Conservation (phyloP, 1,284 basidiomycete species). For the Porogramme epimiltina region DNA sequence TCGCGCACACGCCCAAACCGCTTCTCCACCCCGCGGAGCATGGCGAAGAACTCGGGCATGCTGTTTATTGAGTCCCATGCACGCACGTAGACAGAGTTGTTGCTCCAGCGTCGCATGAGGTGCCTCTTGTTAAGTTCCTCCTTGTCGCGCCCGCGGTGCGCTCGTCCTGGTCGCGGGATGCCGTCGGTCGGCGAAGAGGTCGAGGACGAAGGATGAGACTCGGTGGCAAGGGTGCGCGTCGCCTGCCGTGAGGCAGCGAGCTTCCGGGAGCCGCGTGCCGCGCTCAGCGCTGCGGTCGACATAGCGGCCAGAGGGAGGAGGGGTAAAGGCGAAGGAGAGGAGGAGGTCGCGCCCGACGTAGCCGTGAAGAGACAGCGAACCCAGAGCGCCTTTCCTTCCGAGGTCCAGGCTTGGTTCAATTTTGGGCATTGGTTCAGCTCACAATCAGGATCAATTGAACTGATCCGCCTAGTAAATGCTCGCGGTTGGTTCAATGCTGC, state of each 20-base stretch:
- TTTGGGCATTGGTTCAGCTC: neutral
- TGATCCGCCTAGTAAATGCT: too few relatives aligned
- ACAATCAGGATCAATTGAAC: too few relatives aligned
- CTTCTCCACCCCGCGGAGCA: constrained; percentile 55
- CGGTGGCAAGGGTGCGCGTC: neutral
- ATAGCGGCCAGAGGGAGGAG: neutral
- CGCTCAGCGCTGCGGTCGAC: neutral
- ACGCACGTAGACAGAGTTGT: constrained; percentile 36
- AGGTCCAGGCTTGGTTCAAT: too few relatives aligned
- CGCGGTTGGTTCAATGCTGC: too few relatives aligned
- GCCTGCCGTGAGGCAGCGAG: neutral
- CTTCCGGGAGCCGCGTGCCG: neutral
- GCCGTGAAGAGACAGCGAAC: neutral
- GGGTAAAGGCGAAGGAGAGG: neutral
- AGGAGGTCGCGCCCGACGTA: neutral
- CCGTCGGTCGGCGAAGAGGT: neutral
- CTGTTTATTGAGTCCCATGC: constrained; percentile 40
- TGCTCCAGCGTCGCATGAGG: too few relatives aligned
- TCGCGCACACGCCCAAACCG: constrained; percentile 56
- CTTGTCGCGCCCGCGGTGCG: neutral
- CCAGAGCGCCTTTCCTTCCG: neutral
- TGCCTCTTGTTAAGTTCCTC: too few relatives aligned
- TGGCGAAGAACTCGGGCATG: constrained; percentile 49
- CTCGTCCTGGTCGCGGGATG: neutral
- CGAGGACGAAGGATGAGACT: neutral